These are phyloP conservation scores for Mortierella sp. DNA, from an alignment of 371 early-diverging fungal genomes.

Conservation along the genomic window DNA sequence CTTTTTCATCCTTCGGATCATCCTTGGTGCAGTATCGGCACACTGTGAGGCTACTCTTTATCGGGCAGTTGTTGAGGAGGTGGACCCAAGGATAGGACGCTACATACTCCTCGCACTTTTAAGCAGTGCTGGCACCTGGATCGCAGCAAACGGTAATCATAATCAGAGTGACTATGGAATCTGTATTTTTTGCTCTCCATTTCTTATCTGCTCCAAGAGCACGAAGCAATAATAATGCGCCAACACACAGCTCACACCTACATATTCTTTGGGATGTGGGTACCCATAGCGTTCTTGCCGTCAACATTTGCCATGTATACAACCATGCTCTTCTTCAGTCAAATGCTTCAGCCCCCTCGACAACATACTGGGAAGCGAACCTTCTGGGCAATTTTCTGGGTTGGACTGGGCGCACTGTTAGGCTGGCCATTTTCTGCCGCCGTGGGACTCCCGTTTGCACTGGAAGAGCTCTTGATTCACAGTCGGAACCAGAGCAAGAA, in stretches of 20 bases:
- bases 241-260: neutral
- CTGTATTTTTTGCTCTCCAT: neutral
- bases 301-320: conserved; percentile 93
- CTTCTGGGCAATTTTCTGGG: conserved; percentile 64
- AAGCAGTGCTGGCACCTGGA: conserved; percentile 88
- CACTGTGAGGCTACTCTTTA: conserved; percentile 81
- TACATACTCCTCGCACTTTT: conserved; percentile 72
- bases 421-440: conserved; percentile 94
- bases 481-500: conserved; percentile 57
- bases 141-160: conserved; percentile 73
- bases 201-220: neutral
- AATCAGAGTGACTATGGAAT: conserved; percentile 1
- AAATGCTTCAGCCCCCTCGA: conserved; percentile 65
- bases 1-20: conserved; percentile 79
- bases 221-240: neutral
- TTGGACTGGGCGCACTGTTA: conserved; percentile 75
- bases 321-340: conserved; percentile 79
- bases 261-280: neutral
- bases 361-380: conserved; percentile 59
- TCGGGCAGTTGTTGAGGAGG: conserved; percentile 66
- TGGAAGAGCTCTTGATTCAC: conserved; percentile 76
- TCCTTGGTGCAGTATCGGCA: conserved; percentile 72
- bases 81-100: conserved; percentile 75
- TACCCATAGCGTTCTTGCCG: conserved; percentile 80
- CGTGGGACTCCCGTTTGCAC: conserved; percentile 79